Base-by-base conservation (phyloP, 2,329 filamentous ascomycete genomes). In the Zymoseptoria pseudotritici region DNA sequence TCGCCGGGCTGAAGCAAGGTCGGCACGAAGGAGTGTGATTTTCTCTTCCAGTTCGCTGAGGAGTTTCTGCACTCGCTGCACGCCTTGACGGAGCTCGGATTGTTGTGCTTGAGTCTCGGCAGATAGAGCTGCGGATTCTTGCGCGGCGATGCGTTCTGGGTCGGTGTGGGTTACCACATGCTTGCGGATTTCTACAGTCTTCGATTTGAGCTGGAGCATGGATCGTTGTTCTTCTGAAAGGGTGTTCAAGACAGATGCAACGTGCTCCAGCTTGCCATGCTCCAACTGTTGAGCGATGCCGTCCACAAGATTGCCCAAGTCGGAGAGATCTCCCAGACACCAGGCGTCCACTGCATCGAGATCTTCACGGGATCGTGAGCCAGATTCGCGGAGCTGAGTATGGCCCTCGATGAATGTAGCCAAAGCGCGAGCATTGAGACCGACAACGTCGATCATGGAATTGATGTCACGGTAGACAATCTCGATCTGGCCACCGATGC, bases 381-480 rank as follows among this genome's bases (percentile, higher is more conserved):
- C 73, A 31, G 77, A 75, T 56, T 82, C 78, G 55, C 78, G 74
- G 50, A 79, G 75, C 55, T 85, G 78, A 10, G 79, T 79, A 66
- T 95, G 89, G 7, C 87, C 90, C 58, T 83, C 80, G 51, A 92
- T 74, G 67, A 83, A 87, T 0, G 80, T 77, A 20, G 79, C 74
- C 50, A 87, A 68, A 7, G 81, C 85, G 17, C 93, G 83, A 5
- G 89, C 85, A 71, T 97, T 97, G 55, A 97, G 82, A 9, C 93
- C 93, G 50, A 97, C 78, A 0, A 90, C 93, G 68, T 97, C 91
- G 51, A 99, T 86, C 94, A 97, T 99, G 11, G 89, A 89, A 73
- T 94, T 93, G 71, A 93, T 89, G 68, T 93, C 90, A 52, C 88
- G 83, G 72, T 90, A 94, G 56, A 82, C 70, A 56, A 75, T 75